phyloP scores from a whole-genome alignment of 768 basidiomycete species.

The Xerocomellus dryophilus region DNA sequence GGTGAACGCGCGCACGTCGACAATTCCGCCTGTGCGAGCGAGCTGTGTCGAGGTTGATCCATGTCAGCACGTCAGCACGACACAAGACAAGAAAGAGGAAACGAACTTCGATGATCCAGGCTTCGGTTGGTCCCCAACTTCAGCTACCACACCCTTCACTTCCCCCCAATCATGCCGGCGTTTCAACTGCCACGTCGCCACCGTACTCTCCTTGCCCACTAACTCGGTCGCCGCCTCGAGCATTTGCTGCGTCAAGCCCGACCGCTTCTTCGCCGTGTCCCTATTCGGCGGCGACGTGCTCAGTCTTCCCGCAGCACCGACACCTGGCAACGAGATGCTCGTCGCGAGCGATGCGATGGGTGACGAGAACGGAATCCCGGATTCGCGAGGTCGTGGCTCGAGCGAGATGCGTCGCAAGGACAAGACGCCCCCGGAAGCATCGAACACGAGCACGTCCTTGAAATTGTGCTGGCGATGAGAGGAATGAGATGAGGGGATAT shows the following conservation, averaged over 20 bases:
- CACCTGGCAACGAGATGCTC: conserved; percentile 61
- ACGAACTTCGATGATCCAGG: conserved; percentile 15
- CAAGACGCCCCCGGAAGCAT: conserved; percentile 54
- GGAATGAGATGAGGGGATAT: conserved; percentile 27
- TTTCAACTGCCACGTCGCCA: conserved; percentile 67
- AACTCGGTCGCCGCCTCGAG: conserved; percentile 37
- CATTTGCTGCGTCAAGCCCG: conserved; percentile 36
- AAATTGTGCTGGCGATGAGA: conserved; percentile 42
- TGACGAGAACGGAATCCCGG: conserved; percentile 22
- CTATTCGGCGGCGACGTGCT: conserved; percentile 28
- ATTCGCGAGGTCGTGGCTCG: conserved; percentile 34
- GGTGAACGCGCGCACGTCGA: conserved; percentile 64
- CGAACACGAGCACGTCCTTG: conserved; percentile 69
- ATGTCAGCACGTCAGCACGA: not conserved
- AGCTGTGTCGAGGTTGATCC: conserved; percentile 20
- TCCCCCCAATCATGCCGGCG: conserved; percentile 52
- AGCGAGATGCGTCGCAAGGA: conserved; percentile 53
- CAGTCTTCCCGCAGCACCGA: conserved; percentile 42
- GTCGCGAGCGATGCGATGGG: conserved; percentile 40
- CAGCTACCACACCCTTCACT: conserved; percentile 37
- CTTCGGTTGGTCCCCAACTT: conserved; percentile 7
- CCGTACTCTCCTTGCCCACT: conserved; percentile 36
- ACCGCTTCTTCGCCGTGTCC: conserved; percentile 27
- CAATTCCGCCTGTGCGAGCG: conserved; percentile 78
- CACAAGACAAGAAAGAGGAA: not conserved